phyloP scores from a whole-genome alignment of 1,284 basidiomycete genomes.

The Schizophyllum amplum region DNA sequence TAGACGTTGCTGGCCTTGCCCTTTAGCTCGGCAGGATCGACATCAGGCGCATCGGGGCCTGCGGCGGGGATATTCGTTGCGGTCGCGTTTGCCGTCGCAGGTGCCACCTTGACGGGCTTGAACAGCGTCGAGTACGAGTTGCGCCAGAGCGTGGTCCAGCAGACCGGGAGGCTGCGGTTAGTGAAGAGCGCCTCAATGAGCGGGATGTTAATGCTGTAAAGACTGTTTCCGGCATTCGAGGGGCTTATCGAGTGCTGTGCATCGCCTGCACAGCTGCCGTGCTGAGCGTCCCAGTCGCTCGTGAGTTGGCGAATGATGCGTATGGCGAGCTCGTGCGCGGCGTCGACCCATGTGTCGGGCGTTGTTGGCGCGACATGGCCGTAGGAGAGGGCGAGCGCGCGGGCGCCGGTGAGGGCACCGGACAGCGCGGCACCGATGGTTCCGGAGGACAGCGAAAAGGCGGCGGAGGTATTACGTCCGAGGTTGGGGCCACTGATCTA shows the following conservation, averaged over 20 bases:
- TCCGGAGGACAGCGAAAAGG: conserved; percentile 82
- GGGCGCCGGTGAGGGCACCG: conserved; percentile 60
- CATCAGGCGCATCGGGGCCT: conserved; percentile 32
- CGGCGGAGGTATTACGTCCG: conserved; percentile 77
- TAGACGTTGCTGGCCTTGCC: conserved; percentile 12
- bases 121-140: conserved; percentile 73
- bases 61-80: conserved; percentile 24
- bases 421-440: conserved; percentile 87
- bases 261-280: conserved; percentile 52
- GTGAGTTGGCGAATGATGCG: conserved; percentile 69
- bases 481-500: conserved; percentile 72
- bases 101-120: conserved; percentile 33
- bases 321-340: conserved; percentile 62
- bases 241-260: too few species aligned
- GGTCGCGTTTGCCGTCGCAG: conserved; percentile 6
- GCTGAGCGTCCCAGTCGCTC: conserved; percentile 73
- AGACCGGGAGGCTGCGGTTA: conserved; percentile 49
- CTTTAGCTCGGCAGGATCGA: conserved; percentile 15
- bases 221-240: conserved; percentile 13
- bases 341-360: conserved; percentile 47
- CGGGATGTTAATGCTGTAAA: conserved; percentile 80
- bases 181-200: conserved; percentile 54
- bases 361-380: conserved; percentile 73
- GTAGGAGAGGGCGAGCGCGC: conserved; percentile 79
- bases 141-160: conserved; percentile 72